phyloP scores from a whole-genome alignment of 108 stramenopile species.

The Pelagomonas calceolata region DNA sequence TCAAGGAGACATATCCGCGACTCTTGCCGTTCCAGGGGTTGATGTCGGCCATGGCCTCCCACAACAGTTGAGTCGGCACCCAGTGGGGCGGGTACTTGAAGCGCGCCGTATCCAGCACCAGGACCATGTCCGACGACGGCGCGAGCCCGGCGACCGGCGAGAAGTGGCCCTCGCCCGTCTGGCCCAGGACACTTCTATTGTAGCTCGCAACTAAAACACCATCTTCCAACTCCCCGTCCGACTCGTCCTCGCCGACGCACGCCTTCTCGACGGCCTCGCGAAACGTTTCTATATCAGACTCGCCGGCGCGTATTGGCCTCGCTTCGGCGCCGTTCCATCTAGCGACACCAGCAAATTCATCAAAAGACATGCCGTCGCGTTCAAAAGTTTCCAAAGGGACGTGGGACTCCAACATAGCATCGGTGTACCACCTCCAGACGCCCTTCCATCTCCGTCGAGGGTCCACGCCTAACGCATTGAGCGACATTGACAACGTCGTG shows the following conservation, averaged over 20 bases:
- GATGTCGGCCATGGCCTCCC: constrained; percentile 48
- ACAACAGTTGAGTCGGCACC: constrained; percentile 50
- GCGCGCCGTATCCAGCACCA: constrained; percentile 68
- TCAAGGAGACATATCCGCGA: constrained; percentile 73
- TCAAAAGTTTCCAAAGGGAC: constrained; percentile 40
- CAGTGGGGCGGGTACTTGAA: constrained; percentile 89
- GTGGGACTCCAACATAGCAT: constrained; percentile 62
- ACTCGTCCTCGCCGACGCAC: constrained; percentile 16
- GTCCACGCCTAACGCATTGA: constrained; percentile 82
- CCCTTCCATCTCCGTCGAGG: constrained; percentile 83
- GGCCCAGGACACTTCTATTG: constrained; percentile 48
- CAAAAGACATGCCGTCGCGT: constrained; percentile 23
- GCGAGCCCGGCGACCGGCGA: constrained; percentile 60
- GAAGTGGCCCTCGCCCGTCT: constrained; percentile 91
- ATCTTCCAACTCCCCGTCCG: constrained; percentile 13
- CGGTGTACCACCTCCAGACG: constrained; percentile 82
- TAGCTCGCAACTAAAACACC: constrained; percentile 59
- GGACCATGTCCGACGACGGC: constrained; percentile 31
- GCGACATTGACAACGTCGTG: constrained; percentile 69
- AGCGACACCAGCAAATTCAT: constrained; percentile 19
- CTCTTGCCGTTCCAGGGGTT: constrained; percentile 58
- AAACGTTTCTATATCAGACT: constrained; percentile 9
- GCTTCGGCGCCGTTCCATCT: constrained; percentile 24
- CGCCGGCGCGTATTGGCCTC: not conserved
- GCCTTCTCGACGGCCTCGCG: constrained; percentile 23